phyloP scores from a whole-genome alignment of 75 land plant species.

The Picea sitchensis region DNA sequence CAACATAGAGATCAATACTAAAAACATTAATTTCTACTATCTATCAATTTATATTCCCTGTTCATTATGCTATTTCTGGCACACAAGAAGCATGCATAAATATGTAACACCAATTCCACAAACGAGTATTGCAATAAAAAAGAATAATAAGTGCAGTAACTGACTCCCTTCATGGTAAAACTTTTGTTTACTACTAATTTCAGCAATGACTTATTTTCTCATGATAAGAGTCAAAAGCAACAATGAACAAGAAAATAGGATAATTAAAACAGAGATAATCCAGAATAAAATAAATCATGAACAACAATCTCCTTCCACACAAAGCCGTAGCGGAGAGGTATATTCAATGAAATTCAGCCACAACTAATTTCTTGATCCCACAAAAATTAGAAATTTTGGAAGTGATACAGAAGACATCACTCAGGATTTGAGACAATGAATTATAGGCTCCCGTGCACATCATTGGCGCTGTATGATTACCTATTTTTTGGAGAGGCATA shows the following conservation, averaged over 20 bases:
- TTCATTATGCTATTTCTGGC: background rate
- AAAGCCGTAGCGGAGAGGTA: too few species aligned
- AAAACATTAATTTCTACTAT: background rate
- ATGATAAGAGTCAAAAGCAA: background rate
- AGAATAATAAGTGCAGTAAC: background rate
- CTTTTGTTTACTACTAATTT: background rate
- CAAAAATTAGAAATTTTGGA: too few species aligned
- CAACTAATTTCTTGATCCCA: too few species aligned
- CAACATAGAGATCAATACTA: background rate
- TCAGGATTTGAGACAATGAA: too few species aligned
- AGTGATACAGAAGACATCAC: too few species aligned
- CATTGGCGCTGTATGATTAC: too few species aligned
- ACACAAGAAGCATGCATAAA: background rate
- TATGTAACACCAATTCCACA: too few species aligned
- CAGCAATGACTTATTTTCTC: background rate
- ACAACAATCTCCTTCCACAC: too few species aligned
- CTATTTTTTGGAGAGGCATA: too few species aligned
- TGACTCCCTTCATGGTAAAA: background rate
- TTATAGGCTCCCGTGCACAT: too few species aligned
- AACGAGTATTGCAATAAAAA: background rate
- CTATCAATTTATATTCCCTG: background rate
- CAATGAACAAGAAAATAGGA: background rate
- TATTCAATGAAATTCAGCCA: too few species aligned
- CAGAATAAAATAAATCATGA: background rate
- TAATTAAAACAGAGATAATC: background rate